phyloP scores from a whole-genome alignment of 140 eudicot species.

The Flaveria floridana region DNA sequence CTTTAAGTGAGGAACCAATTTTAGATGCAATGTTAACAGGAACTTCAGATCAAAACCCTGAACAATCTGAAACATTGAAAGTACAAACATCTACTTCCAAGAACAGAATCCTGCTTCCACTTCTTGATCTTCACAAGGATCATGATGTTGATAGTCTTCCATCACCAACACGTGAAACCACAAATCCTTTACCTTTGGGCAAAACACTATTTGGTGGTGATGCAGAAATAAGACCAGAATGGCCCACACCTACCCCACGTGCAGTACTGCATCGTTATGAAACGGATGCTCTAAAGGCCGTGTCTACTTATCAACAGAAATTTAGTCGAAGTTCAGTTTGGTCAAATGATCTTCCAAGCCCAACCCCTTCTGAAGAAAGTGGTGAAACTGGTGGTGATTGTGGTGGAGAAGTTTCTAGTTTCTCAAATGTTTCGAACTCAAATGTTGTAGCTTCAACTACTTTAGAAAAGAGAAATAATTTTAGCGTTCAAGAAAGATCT shows the following conservation, averaged over 20 bases:
- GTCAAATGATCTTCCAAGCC: conserved; percentile 78
- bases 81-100: conserved; percentile 39
- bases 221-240: conserved; percentile 55
- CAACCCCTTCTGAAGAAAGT: conserved; percentile 97
- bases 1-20: conserved; percentile 31
- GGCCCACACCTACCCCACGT: conserved; percentile 62
- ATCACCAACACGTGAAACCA: conserved; percentile 77
- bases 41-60: conserved; percentile 31
- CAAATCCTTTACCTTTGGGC: conserved; percentile 46
- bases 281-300: conserved; percentile 84
- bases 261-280: conserved; percentile 61
- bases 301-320: conserved; percentile 85
- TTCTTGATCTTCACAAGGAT: conserved; percentile 90
- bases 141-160: conserved; percentile 95
- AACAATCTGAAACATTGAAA: conserved; percentile 36
- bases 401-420: conserved; percentile 77
- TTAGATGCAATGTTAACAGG: conserved; percentile 34
- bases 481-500: conserved; percentile 38
- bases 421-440: conserved; percentile 28
- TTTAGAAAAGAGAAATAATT: conserved; percentile 28
- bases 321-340: conserved; percentile 60
- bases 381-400: conserved; percentile 59
- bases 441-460: conserved; percentile 29
- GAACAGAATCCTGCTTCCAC: conserved; percentile 59
- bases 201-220: conserved; percentile 41